Conservation (phyloP, 1,139 yeast genomes). For the Hyphopichia khmerensis region DNA sequence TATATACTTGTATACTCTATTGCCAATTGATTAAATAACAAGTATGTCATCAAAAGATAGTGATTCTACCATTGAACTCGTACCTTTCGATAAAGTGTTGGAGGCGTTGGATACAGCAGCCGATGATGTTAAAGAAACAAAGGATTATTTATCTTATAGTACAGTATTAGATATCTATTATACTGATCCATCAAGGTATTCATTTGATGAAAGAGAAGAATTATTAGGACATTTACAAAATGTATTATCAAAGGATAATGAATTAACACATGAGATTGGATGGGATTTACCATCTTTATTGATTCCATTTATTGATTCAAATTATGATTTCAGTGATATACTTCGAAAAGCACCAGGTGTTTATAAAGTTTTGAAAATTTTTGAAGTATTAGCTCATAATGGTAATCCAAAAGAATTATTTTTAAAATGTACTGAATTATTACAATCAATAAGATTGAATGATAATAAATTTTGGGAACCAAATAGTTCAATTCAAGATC, state of each 20-base stretch:
- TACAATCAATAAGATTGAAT: conserved; percentile 27
- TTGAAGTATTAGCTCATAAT: conserved; percentile 54
- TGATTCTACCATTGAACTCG: conserved; percentile 22
- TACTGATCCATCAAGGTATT: conserved; percentile 44
- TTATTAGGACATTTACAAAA: conserved; percentile 41
- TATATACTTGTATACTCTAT: too few species aligned
- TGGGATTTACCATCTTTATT: conserved; percentile 83
- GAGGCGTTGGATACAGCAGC: conserved; percentile 33
- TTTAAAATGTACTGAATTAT: conserved; percentile 64
- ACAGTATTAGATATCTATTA: conserved; percentile 67
- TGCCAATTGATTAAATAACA: too few species aligned
- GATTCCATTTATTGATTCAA: conserved; percentile 42
- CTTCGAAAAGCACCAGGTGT: conserved; percentile 36
- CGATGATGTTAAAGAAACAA: conserved; percentile 37
- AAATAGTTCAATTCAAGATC: conserved; percentile 20
- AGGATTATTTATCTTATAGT: conserved; percentile 70
- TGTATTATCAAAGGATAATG: conserved; percentile 32
- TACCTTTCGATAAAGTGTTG: conserved; percentile 27
- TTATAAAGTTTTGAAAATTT: conserved; percentile 45
- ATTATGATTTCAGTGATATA: conserved; percentile 14
- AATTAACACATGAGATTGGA: conserved; percentile 67
- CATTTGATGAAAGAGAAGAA: conserved; percentile 48
- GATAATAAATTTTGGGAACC: conserved; percentile 9
- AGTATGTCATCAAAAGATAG: conserved; percentile 24
- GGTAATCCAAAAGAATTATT: conserved; percentile 84